Base-by-base conservation (phyloP, 1,139 yeast genomes). In the Scheffersomyces parashehatae region DNA sequence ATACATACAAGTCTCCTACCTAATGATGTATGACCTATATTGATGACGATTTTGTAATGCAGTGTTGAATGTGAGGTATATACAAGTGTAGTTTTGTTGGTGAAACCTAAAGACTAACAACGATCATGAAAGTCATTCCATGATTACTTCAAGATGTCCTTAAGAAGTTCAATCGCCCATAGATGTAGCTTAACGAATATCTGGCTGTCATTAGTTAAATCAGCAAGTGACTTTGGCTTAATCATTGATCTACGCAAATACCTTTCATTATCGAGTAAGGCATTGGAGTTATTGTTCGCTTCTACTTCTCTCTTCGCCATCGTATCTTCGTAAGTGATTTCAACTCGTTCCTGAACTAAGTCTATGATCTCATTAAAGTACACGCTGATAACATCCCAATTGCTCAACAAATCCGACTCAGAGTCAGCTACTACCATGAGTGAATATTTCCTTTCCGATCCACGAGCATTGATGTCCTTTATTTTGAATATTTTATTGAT, bases 391-490 rank as follows among this genome's bases (percentile, higher is more conserved):
- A 77, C 62, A 42, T 79, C 77, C 88, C 91, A 87, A 48, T 80
- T 74, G 37, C 70, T 65, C 34, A 85, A 60, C 14, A 86, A 56
- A 28, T 68, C 71, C 5, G 70, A 58, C 51, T 83, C 90, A 37
- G 75, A 65, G 52, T 85, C 89, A 14, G 82, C 69, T 3, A 85
- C 72, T 28, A 86, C 80, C 51, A 86, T 75, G 16, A 86, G 60
- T 3, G 88, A 75, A 55, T 86, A 88, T 45, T 87, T 77, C 44
- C 96, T 67, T 54, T 85, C 93, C 5, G 87, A 82, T 1, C 96
- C 96, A 44, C 96, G 73, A 0, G 96, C 91, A 42, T 81, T 78
- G 20, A 73, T 67, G 60, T 88, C 96, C 32, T 73, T 73, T 11
- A 88, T 68, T 55, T 85, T 84, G 66, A 88, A 87, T 5, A 85